Conservation (phyloP, 768 basidiomycete species). For the Mycena epipterygia region DNA sequence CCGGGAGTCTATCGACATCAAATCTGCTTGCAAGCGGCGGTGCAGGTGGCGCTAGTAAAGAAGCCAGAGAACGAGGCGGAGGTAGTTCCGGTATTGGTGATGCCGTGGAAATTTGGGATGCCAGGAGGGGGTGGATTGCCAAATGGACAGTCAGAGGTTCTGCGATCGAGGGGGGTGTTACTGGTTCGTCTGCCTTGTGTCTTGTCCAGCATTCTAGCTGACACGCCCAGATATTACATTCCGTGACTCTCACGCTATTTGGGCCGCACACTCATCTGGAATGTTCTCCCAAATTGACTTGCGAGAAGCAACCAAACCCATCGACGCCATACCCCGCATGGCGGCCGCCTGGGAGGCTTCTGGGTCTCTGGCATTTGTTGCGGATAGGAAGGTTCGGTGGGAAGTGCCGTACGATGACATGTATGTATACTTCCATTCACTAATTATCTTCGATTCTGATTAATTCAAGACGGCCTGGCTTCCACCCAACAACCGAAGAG, state of each 20-base stretch:
- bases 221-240: slow-evolving; percentile 72
- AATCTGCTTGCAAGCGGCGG: slow-evolving; percentile 40
- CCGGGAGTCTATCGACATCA: slow-evolving; percentile 38
- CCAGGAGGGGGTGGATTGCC: slow-evolving; percentile 82
- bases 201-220: slow-evolving; percentile 3
- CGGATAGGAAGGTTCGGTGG: slow-evolving; percentile 64
- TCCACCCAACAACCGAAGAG: slow-evolving; percentile 48
- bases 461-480: slow-evolving; percentile 53
- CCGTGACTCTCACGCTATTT: slow-evolving; percentile 77
- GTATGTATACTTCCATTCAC: slow-evolving; percentile 58
- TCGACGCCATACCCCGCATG: slow-evolving; percentile 76
- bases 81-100: slow-evolving; percentile 55
- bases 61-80: slow-evolving; percentile 28
- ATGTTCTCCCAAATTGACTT: slow-evolving; percentile 86
- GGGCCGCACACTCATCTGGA: slow-evolving; percentile 82
- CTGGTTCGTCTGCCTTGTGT: slow-evolving; percentile 62
- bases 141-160: slow-evolving; percentile 84
- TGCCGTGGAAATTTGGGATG: slow-evolving; percentile 89
- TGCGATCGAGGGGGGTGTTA: slow-evolving; percentile 77
- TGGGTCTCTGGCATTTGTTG: slow-evolving; percentile 77
- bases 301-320: slow-evolving; percentile 70
- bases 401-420: slow-evolving; percentile 87
- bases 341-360: slow-evolving; percentile 76
- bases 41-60: slow-evolving; percentile 27
- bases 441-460: slow-evolving; percentile 1